Base-by-base conservation (phyloP, 2,329 filamentous ascomycete species). In the Ascosphaera apis region DNA sequence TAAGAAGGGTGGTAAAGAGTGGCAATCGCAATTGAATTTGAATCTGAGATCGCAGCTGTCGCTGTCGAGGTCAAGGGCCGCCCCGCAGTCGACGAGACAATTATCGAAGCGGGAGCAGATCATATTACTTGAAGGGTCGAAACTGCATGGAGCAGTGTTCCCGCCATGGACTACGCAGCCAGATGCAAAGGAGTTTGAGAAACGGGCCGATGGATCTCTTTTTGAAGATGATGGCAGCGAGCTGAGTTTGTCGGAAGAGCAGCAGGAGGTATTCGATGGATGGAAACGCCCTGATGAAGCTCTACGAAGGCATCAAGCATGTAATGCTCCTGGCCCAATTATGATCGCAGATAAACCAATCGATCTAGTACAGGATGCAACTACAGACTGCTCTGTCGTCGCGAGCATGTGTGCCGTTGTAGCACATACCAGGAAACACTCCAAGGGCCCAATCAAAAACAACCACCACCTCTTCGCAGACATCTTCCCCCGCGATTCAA, bases 331-430 rank as follows among this genome's bases (percentile, higher is more conserved):
- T 15, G 50, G 49, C 2, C 64, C 62, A 11, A 57, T 67, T 8
- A 79, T 80, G 71, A 54, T 58, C 33, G 60, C 66, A 12, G 55
- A 57, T 4, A 56, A 63, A 6, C 64, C 67, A 11, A 72, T 79
- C 41, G 86, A 98, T 53, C 66, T 98, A 5, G 83, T 93, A 2
- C 88, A 98, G 54, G 88, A 98, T 54, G 73, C 91, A 40, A 84
- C 86, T 3, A 91, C 86, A 1, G 88, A 98, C 53, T 98, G 88
- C 51, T 95, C 88, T 1, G 86, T 98, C 3, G 86, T 98, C 18
- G 88, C 88, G 12, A 93, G 88, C 51, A 65, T 98, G 4, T 93
- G 84, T 50, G 83, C 84, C 17, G 75, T 71, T 16, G 73, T 76
- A 40, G 73, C 74, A 30, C 67, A 80, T 42, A 65, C 74, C 6